phyloP scores from a whole-genome alignment of 1,284 basidiomycete genomes.

The Cutaneotrichosporon daszewskae region DNA sequence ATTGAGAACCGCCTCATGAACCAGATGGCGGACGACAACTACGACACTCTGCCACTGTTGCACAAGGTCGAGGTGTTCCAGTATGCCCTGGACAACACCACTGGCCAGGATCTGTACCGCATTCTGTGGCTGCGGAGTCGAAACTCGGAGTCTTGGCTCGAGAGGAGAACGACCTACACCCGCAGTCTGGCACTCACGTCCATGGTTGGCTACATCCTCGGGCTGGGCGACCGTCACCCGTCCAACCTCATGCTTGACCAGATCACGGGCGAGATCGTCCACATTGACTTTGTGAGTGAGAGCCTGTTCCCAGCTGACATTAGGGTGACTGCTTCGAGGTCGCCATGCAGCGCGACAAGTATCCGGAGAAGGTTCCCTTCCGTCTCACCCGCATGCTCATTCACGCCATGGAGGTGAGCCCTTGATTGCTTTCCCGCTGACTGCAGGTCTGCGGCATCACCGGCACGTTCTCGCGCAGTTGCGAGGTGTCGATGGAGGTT shows the following conservation, averaged over 20 bases:
- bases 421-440: no score
- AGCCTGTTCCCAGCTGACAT: neutral
- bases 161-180: slow-evolving; percentile 93
- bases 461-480: slow-evolving; percentile 91
- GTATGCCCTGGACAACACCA: slow-evolving; percentile 97
- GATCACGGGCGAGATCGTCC: slow-evolving; percentile 87
- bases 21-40: slow-evolving; percentile 96
- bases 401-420: slow-evolving; percentile 99
- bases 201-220: slow-evolving; percentile 96
- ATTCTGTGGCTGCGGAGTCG: slow-evolving; percentile 94
- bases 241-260: slow-evolving; percentile 92
- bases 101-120: slow-evolving; percentile 96
- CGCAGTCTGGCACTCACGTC: slow-evolving; percentile 91
- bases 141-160: slow-evolving; percentile 97
- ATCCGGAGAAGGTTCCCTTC: slow-evolving; percentile 98
- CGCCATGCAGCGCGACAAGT: slow-evolving; percentile 94
- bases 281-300: slow-evolving; percentile 76
- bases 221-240: slow-evolving; percentile 96
- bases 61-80: slow-evolving; percentile 99
- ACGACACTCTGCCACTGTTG: slow-evolving; percentile 86
- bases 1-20: slow-evolving; percentile 98
- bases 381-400: slow-evolving; percentile 96
- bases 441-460: slow-evolving; percentile 97
- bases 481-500: slow-evolving; percentile 96
- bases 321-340: slow-evolving; percentile 87